Evolutionary conservation across 2,329 filamentous ascomycete genomes (phyloP).

Genomic region (Elsinoe necatrix): DNA sequence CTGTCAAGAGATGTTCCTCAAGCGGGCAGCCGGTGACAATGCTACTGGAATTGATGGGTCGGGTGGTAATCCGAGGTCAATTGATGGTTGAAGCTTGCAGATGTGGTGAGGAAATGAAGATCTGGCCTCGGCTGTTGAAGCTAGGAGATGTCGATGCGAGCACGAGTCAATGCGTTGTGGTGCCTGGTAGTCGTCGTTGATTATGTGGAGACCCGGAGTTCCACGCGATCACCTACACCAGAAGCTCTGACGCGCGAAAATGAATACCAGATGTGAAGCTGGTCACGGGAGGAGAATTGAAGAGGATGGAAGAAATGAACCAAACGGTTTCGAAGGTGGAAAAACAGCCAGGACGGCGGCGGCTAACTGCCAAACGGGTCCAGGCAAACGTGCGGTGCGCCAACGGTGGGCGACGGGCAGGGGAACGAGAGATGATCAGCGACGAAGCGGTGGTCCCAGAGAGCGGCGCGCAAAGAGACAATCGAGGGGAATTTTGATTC

Average conservation of each 20-base stretch:
- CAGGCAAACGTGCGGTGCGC: conserved; percentile 3
- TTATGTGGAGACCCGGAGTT: neutral
- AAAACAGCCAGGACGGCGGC: conserved; percentile 5
- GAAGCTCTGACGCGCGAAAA: neutral
- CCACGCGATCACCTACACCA: neutral
- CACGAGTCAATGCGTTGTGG: conserved; percentile 5
- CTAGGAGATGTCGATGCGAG: neutral
- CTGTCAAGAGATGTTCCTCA: neutral
- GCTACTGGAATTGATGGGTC: neutral
- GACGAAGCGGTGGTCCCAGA: neutral
- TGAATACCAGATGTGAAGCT: neutral
- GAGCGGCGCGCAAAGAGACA: neutral
- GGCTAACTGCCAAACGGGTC: conserved; percentile 1
- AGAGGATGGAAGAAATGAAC: conserved; percentile 6
- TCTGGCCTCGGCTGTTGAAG: conserved; percentile 10
- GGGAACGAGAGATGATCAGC: conserved; percentile 2
- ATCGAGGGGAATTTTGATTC: conserved; percentile 5
- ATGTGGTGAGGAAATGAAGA: neutral
- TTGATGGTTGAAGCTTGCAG: neutral
- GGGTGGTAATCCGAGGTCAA: neutral
- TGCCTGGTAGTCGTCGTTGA: neutral
- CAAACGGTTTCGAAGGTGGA: conserved; percentile 12
- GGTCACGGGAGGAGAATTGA: neutral
- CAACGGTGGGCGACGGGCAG: conserved; percentile 4
- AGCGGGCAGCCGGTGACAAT: neutral